Base-by-base conservation (phyloP, 2,329 filamentous ascomycete species). In the Cercospora citrullina region DNA sequence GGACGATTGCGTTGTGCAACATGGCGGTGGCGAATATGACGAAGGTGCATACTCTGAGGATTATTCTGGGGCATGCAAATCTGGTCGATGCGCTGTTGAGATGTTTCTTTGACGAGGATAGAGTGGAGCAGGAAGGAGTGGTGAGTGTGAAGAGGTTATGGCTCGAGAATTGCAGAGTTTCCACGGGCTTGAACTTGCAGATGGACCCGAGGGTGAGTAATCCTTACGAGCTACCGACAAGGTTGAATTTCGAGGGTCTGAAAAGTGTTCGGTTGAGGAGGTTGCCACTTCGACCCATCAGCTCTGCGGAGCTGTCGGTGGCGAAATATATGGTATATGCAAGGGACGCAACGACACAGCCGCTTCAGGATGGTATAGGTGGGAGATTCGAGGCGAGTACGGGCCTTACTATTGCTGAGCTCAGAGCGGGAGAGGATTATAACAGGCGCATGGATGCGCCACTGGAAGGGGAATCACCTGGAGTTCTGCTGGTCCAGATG, bases 81-180 rank as follows among this genome's bases (percentile, higher is more conserved):
- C 68, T 84, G 10, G 80, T 79, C 1, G 78, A 78, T 28, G 77
- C 73, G 5, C 74, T 84, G 10, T 51, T 84, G 8, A 70, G 78
- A 2, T 79, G 79, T 30, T 79, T 84, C 68, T 77, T 84, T 30
- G 76, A 80, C 53, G n/a, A 28, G 4, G 42, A 26, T 3, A 72
- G 73, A 14, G 23, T 64, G 2, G 71, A 79, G 18, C 69, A 74
- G 10, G 74, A 75, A 2, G 69, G 69, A 18, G 70, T 74, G 9
- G 69, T 74, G 7, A 77, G 77, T 2, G 67, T 84, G 14, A 76
- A 79, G 10, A 79, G 75, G 62, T 76, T 84, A 5, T 84, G 82
- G 82, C 73, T 84, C 4, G 82, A 84, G 64, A 82, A 79, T 63
- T 81, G 80, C 66, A 78, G 77, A 16, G 71, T 82, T 51, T 73